Evolutionary conservation across 495 filamentous ascomycete species (phyloP), one percentile per base, ranked within the genome.

Genomic region (Evansstolkia leycettana): DNA sequence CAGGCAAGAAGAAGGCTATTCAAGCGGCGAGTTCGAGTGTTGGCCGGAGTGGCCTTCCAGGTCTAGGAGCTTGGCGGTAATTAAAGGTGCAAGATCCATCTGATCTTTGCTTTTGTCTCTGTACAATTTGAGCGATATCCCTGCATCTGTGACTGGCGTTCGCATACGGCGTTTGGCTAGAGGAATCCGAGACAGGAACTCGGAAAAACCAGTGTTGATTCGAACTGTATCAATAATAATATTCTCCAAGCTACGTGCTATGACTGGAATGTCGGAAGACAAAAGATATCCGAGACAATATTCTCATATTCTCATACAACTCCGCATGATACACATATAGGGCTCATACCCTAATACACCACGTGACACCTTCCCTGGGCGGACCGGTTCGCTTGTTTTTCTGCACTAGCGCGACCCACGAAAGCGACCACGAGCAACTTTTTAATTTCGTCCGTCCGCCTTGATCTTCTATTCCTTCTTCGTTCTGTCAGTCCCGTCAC

Each of bases 1-100:
- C 82, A 10, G 78, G 76, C 8, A 94, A 88, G 65, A 72, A 78
- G 59, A 62, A 52, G 46, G 61, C 62, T 28, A 50, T 67, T 29
- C 60, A 67, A 42, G 60, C 62, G 15, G 62, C 58, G 8, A 64
- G 60, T 42, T 41, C 59, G 14, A 48, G 54, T 40, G 33, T 65
- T 26, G 61, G 59, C 3, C 53, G 61, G 2, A 52, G 59, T 20
- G 53, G 50, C 2, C 24, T 67, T 16, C 55, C 63, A 5, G 61
- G 59, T 1, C 32, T 67, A 10, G 58, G 58, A n/a, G 60, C 48
- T 14, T 67, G 63, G 63, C 45, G 63, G 35, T 67, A 48, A 60
- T 37, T 1, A 16, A n/a, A n/a, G n/a, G n/a, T n/a, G n/a, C n/a
- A n/a, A n/a, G 20, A 23, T 23, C 20, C 20, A 4, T 5, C 9